Percentiles rank a stretch among this genome's conserved stretches.
These are phyloP conservation scores for Podospora pseudoanserina DNA, from an alignment of 495 filamentous ascomycete species.

Conservation along the genomic window DNA sequence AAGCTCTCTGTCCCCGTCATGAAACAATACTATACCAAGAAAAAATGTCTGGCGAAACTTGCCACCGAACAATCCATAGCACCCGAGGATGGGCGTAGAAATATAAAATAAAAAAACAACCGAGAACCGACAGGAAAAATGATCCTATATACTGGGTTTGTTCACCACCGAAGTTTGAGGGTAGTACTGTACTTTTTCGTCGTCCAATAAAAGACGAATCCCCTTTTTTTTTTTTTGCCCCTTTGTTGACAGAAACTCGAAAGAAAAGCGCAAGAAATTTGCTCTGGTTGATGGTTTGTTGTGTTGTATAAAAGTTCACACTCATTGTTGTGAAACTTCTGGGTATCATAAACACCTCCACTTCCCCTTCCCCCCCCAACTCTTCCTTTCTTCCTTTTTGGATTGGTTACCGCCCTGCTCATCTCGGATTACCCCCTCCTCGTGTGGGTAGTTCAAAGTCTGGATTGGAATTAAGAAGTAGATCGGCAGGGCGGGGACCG, in stretches of 20 bases:
- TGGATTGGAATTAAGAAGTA: conserved; percentile 65
- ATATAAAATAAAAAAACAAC: no score
- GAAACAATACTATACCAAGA: no score
- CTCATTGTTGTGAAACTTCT: neutral
- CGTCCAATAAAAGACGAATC: no score
- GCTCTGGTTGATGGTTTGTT: neutral
- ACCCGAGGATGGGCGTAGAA: no score
- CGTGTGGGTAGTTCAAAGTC: conserved; percentile 61
- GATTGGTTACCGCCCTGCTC: conserved; percentile 22
- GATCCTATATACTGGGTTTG: no score
- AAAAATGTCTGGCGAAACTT: no score
- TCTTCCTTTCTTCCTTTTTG: neutral
- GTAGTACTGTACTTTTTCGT: no score
- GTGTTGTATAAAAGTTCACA: neutral
- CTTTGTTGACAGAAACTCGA: neutral
- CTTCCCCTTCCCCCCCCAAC: neutral
- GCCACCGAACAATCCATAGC: no score
- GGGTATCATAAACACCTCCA: neutral
- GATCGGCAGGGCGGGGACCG: conserved; percentile 43
- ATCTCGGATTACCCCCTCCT: conserved; percentile 27
- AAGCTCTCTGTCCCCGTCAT: no score
- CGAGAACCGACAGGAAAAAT: no score
- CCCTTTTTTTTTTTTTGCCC: no score
- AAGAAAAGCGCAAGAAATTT: neutral
- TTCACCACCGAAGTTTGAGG: no score